Percentiles rank a stretch among this genome's conserved stretches.
These are phyloP conservation scores for Aristolochia californica DNA, from an alignment of 164 flowering plant genomes.

Conservation along the genomic window DNA sequence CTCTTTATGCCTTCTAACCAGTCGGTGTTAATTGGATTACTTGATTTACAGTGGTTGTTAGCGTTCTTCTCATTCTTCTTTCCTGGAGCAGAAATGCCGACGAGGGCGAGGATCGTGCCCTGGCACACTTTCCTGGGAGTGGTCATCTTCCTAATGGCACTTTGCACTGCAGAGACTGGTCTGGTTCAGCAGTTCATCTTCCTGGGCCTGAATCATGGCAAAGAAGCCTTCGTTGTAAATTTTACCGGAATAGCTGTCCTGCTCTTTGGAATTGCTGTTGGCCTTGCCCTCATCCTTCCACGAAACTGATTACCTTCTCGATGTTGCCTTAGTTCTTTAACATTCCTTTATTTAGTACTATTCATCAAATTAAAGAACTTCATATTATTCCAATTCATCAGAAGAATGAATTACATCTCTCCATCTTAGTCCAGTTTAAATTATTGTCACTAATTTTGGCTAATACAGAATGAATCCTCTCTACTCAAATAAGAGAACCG, in stretches of 20 bases:
- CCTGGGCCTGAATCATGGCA: constrained; percentile 9
- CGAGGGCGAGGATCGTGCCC: constrained; percentile 35
- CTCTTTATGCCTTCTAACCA: too few relatives aligned
- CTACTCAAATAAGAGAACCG: too few relatives aligned
- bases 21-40: too few relatives aligned
- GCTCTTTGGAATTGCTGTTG: constrained; percentile 39
- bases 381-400: too few relatives aligned
- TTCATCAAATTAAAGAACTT: too few relatives aligned
- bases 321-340: background rate
- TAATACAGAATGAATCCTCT: too few relatives aligned
- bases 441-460: too few relatives aligned
- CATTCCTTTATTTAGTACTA: too few relatives aligned
- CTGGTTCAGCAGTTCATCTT: background rate
- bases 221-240: constrained; percentile 44
- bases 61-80: constrained; percentile 38
- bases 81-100: constrained; percentile 27
- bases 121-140: constrained; percentile 54
- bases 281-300: constrained; percentile 34
- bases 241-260: constrained; percentile 55
- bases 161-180: constrained; percentile 13
- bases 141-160: constrained; percentile 42
- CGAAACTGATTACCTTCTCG: too few relatives aligned
- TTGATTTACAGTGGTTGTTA: constrained; percentile 34
- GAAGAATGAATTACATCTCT: too few relatives aligned
- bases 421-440: too few relatives aligned